Evolutionary conservation across 805 yeast species (phyloP).

Genomic region (Candida gorgasii): DNA sequence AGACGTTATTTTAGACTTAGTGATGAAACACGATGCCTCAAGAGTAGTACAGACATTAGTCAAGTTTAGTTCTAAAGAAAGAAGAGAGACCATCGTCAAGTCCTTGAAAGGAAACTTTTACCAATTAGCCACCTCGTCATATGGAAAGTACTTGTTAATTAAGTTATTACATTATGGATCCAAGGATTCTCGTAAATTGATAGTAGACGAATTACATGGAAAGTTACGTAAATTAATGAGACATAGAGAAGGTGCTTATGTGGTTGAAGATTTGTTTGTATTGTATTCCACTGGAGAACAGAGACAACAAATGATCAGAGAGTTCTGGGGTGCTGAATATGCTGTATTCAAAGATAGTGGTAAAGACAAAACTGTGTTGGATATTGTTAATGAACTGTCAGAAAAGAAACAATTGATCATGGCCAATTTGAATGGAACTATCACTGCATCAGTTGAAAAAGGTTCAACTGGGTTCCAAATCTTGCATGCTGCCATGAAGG

Average conservation of each 20-base stretch:
- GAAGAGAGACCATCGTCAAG: constrained; percentile 67
- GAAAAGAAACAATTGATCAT: constrained; percentile 79
- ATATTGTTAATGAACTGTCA: constrained; percentile 63
- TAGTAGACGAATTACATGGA: constrained; percentile 87
- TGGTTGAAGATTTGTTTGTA: constrained; percentile 88
- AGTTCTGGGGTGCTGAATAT: constrained; percentile 95
- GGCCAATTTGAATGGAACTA: constrained; percentile 76
- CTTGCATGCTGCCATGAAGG: constrained; percentile 94
- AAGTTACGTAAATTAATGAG: constrained; percentile 88
- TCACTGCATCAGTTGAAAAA: constrained; percentile 87
- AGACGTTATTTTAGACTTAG: constrained; percentile 78
- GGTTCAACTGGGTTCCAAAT: constrained; percentile 97
- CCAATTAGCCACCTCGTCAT: constrained; percentile 84
- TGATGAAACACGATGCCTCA: constrained; percentile 93
- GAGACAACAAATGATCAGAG: constrained; percentile 87
- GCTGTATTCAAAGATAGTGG: constrained; percentile 85
- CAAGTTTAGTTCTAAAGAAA: constrained; percentile 77
- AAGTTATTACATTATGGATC: constrained; percentile 92
- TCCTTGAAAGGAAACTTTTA: constrained; percentile 76
- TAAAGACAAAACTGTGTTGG: constrained; percentile 59
- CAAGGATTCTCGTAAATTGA: constrained; percentile 70
- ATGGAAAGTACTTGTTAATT: constrained; percentile 88
- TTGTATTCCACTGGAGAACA: constrained; percentile 84
- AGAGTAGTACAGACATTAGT: constrained; percentile 93
- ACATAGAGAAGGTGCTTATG: constrained; percentile 98